Percentiles rank a stretch among this genome's conserved stretches.
Conservation (phyloP, 495 filamentous ascomycete species). For the Tuber aestivum region DNA sequence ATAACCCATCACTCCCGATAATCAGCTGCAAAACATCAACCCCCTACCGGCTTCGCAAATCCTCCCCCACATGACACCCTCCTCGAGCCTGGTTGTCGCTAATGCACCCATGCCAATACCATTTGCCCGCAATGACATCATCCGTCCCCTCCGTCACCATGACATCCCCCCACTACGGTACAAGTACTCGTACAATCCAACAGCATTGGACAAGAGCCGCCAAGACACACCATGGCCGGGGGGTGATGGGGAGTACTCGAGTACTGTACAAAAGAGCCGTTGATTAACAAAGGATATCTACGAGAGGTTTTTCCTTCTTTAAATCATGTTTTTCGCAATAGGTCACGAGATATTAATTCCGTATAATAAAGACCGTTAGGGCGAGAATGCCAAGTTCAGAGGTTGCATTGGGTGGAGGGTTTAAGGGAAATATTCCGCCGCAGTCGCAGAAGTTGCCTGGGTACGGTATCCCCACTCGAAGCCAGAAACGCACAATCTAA, state of each 20-base stretch:
- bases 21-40: too few species aligned
- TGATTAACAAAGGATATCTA: not conserved
- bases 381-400: conserved; percentile 20
- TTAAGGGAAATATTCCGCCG: conserved; percentile 28
- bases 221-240: not conserved
- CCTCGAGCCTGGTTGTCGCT: too few species aligned
- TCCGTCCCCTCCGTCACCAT: too few species aligned
- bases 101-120: too few species aligned
- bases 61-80: too few species aligned
- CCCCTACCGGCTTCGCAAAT: too few species aligned
- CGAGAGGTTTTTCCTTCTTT: not conserved
- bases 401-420: conserved; percentile 28
- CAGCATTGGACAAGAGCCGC: not conserved
- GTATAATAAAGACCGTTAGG: not conserved
- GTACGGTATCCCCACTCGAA: conserved; percentile 8
- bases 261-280: not conserved
- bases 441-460: conserved; percentile 36
- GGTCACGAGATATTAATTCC: not conserved
- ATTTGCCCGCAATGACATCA: too few species aligned
- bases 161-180: too few species aligned
- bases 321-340: not conserved
- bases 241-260: too few species aligned
- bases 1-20: not conserved
- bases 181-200: not conserved
- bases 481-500: too few species aligned